Base-by-base conservation (phyloP, 257 asterid species). In the Ajuga chamaepitys region DNA sequence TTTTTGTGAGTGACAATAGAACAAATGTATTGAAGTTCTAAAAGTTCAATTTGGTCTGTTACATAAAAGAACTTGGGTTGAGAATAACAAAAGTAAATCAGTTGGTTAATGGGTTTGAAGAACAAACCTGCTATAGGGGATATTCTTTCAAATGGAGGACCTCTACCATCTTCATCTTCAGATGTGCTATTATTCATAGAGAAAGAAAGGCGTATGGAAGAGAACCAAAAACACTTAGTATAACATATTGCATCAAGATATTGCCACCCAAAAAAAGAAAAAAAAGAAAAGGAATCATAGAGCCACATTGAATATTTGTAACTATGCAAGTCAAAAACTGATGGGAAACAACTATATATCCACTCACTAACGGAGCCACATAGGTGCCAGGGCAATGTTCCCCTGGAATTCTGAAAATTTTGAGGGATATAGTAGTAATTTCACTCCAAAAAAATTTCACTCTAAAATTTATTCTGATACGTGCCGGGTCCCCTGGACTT, bases 101-200 rank as follows among this genome's bases (percentile, higher is more conserved):
- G 24, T 21, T 2, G 25, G 58, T 0, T 12, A 44, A 56, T n/a
- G 62, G 54, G 47, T 28, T 47, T 20, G 38, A 42, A 63, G 60
- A 73, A 70, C 70, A 74, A 64, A 87, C 97, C 95, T 87, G 95
- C 80, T 37, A 87, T 67, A 0, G 87, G 55, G 54, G 88, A 34
- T 57, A 77, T 44, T 76, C 74, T 76, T 70, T 78, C 89, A 48
- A 82, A 73, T 32, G 88, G 65, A 62, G 79, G 77, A 79, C 66
- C 79, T 52, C 70, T 78, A 48, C 73, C 75, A 42, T 74, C 80
- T 62, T 79, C 75, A 42, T 74, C 80, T 62, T 79, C 90, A 56
- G 74, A 72, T 68, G 76, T 77, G 75, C 95, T 81, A 69, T n/a
- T n/a, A n/a, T 64, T 55, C 68, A 70, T 12, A 68, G 18, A 22